Percentiles rank a stretch among this genome's conserved stretches.
These are phyloP conservation scores for Ceratocystiopsis minuta DNA, from an alignment of 2,329 filamentous ascomycete species.

Conservation along the genomic window DNA sequence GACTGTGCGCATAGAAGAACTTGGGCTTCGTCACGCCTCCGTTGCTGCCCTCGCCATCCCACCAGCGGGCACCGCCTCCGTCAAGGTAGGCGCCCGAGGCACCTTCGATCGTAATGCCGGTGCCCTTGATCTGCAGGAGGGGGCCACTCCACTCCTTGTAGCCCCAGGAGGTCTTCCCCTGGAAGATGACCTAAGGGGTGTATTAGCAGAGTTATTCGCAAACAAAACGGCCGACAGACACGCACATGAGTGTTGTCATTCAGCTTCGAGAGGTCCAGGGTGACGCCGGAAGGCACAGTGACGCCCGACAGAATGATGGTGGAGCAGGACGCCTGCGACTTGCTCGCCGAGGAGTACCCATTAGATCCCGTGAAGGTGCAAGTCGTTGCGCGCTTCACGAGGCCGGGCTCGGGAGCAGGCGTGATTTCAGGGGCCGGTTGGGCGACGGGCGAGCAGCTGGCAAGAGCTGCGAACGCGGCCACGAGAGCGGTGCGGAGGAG, in stretches of 20 bases:
- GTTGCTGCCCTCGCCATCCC: slow-evolving; percentile 42
- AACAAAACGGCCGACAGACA: no score
- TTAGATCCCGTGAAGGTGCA: slow-evolving; percentile 7
- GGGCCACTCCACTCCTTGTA: slow-evolving; percentile 7
- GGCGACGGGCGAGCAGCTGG: no score
- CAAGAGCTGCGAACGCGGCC: no score
- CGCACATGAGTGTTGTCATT: slow-evolving; percentile 26
- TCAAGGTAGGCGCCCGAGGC: slow-evolving; percentile 13
- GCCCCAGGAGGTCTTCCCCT: slow-evolving; percentile 16
- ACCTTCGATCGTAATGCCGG: slow-evolving; percentile 2
- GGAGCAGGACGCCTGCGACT: slow-evolving; percentile 24
- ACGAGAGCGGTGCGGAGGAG: no score
- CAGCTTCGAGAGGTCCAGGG: slow-evolving; percentile 38
- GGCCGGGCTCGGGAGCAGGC: background rate
- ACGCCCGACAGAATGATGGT: slow-evolving; percentile 34
- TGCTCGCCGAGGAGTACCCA: slow-evolving; percentile 4
- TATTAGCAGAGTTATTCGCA: no score
- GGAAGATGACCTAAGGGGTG: slow-evolving; percentile 14
- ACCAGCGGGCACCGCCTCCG: slow-evolving; percentile 14
- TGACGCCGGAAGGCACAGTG: slow-evolving; percentile 36
- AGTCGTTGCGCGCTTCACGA: slow-evolving; percentile 3
- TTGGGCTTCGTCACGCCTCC: slow-evolving; percentile 42
- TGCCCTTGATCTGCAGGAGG: slow-evolving; percentile 6
- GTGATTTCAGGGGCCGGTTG: background rate
- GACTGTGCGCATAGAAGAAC: slow-evolving; percentile 35